Evolutionary conservation across 2,329 filamentous ascomycete species (phyloP), one percentile per base, ranked within the genome.

Genomic region (Didymella keratinophila): DNA sequence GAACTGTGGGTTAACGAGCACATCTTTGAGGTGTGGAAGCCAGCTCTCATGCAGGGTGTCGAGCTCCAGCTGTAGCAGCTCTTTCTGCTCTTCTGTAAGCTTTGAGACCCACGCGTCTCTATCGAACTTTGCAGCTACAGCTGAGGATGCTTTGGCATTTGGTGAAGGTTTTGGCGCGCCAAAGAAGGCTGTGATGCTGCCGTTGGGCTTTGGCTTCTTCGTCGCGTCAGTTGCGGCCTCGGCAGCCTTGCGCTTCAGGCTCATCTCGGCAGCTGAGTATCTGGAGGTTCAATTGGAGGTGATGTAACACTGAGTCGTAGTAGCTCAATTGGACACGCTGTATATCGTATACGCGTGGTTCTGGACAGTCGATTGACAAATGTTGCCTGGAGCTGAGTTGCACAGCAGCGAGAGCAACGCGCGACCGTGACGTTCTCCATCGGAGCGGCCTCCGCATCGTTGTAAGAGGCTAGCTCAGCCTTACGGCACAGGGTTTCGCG

Each of bases 1-100:
- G 72, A 99, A 99, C 58, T 93, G 89, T 23, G 87, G 87, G 57
- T 83, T 89, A 1, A 87, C 81, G 39, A 99, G 81, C 67, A 97
- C 93, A 62, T 96, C 92, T 76, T 96, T 96, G 58, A 99, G 84
- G 64, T 91, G 88, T 16, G 88, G 88, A 62, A 99, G 83, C 94
- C 95, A 99, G 80, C 89, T 96, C 60, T 93, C 91, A 73, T 97
- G 86, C 60, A 99, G 81, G 0, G 93, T 97, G 43, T 96, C 87
- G 67, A 99, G 97, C 80, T 99, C 95, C 39, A 99, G 84, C 72
- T 90, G 83, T 47, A 99, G 84, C 45, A 98, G 82, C 51, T 89
- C 84, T 73, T 87, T 92, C 77, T 97, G 92, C 79, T 99, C 95
- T 0, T 85, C 78, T 0, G 86, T 93, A 62, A 99, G 83, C 56